These are phyloP conservation scores for Fistulinella cinereoalba DNA, from an alignment of 1,284 basidiomycete genomes.

Conservation along the genomic window DNA sequence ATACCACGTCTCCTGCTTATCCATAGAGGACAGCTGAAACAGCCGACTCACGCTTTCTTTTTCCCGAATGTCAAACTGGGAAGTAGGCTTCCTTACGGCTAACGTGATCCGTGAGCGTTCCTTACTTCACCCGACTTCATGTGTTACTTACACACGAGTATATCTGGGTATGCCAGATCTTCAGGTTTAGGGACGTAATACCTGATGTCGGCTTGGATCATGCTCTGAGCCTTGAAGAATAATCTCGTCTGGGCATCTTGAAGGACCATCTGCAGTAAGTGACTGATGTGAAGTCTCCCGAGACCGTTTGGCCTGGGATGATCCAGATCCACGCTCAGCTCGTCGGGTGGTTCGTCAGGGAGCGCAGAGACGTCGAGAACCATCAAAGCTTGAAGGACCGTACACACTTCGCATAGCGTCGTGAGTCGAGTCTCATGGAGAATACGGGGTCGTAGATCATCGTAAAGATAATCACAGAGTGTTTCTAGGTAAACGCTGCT, in stretches of 20 bases:
- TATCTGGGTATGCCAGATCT: constrained; percentile 84
- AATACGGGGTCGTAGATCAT: constrained; percentile 89
- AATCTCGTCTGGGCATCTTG: constrained; percentile 92
- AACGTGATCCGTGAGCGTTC: constrained; percentile 9
- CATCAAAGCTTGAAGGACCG: constrained; percentile 90
- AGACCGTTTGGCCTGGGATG: constrained; percentile 39
- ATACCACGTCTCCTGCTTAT: constrained; percentile 84
- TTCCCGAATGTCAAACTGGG: constrained; percentile 49
- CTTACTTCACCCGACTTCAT: not conserved
- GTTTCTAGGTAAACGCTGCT: constrained; percentile 81
- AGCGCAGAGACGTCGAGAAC: constrained; percentile 68
- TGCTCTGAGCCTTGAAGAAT: constrained; percentile 90
- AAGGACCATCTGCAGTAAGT: constrained; percentile 82
- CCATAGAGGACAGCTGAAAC: constrained; percentile 69
- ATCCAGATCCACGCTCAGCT: constrained; percentile 44
- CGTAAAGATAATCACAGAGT: constrained; percentile 89
- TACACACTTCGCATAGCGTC: constrained; percentile 89
- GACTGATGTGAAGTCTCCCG: constrained; percentile 61
- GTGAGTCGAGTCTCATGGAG: constrained; percentile 86
- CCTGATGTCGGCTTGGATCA: constrained; percentile 84
- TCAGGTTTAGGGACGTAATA: constrained; percentile 74
- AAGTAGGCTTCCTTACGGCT: constrained; percentile 46
- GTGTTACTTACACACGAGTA: constrained; percentile 50
- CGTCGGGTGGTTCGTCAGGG: constrained; percentile 33
- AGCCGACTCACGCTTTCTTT: constrained; percentile 65